Evolutionary conservation across 495 filamentous ascomycete genomes (phyloP).

Genomic region (Paragyromitra xinjiangensis): DNA sequence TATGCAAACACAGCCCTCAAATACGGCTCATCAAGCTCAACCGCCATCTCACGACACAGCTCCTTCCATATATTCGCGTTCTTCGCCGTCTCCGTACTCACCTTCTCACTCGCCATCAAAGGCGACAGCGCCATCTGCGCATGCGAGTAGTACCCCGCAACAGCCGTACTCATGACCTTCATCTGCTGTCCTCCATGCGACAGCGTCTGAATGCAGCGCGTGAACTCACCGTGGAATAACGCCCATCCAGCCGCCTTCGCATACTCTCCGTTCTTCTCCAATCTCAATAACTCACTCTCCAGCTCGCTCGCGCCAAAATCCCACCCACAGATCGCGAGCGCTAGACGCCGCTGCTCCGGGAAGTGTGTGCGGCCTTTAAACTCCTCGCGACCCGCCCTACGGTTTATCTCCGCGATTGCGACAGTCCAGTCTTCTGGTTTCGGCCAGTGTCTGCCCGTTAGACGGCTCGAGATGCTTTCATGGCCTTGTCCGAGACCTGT

Average conservation of each 20-base stretch:
- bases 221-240: constrained; percentile 74
- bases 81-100: constrained; percentile 3
- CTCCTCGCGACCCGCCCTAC: constrained; percentile 62
- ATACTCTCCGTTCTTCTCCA: constrained; percentile 70
- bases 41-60: constrained; percentile 66
- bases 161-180: constrained; percentile 57
- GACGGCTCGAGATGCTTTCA: constrained; percentile 14
- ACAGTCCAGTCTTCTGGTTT: constrained; percentile 60
- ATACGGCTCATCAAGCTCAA: constrained; percentile 80
- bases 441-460: constrained; percentile 24
- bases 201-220: constrained; percentile 58
- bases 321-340: constrained; percentile 80
- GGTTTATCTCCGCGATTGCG: constrained; percentile 65
- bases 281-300: constrained; percentile 59
- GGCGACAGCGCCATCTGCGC: constrained; percentile 39
- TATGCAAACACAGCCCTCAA: constrained; percentile 90
- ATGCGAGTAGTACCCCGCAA: constrained; percentile 56
- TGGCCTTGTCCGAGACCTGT: constrained; percentile 63
- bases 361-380: constrained; percentile 67
- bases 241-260: constrained; percentile 84
- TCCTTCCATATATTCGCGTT: constrained; percentile 56
- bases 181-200: constrained; percentile 52
- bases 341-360: constrained; percentile 78
- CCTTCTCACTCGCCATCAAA: not conserved
- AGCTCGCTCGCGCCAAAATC: constrained; percentile 68